Base-by-base conservation (phyloP, 2,329 filamentous ascomycete species). In the Nemania sp. region DNA sequence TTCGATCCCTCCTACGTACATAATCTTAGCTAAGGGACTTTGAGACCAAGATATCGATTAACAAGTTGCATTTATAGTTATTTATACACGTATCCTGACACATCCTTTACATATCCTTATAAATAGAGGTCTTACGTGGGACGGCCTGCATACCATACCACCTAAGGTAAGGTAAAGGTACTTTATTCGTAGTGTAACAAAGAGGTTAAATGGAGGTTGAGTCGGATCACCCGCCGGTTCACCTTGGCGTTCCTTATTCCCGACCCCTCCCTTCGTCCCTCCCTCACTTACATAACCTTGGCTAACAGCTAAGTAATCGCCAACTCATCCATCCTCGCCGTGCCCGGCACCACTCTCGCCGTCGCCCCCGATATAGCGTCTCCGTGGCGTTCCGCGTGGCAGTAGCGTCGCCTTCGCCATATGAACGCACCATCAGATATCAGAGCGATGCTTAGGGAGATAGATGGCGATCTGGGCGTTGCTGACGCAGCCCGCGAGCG, bases 71-170 rank as follows among this genome's bases (percentile, higher is more conserved):
- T 3, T 29, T 29, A 4, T 29, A 29, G 3, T 29, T 29, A 10
- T 9, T 21, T 25, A 12, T 12, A 12, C 3, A 3, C 21, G 25
- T 10, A 5, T 45, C 11, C 13, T 35, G n/a, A n/a, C n/a, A n/a
- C n/a, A n/a, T n/a, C n/a, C n/a, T n/a, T n/a, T n/a, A n/a, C 21
- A 45, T 10, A 5, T 45, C 11, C 13, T 35, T 21, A 45, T n/a
- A 20, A 46, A 13, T 6, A 25, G 45, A 40, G 21, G 10, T 50
- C 50, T 54, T 62, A 61, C 54, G 59, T 57, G 49, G 46, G 49
- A 54, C 32, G n/a, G 10, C 7, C 6, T n/a, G n/a, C n/a, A n/a
- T n/a, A n/a, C 20, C 34, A 42, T 21, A 21, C n/a, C n/a, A n/a
- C n/a, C n/a, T n/a, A n/a, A n/a, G n/a, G n/a, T n/a, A n/a, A n/a